Percentiles rank a stretch among this genome's conserved stretches.
These are phyloP conservation scores for Astrocystis sublimbata DNA, from an alignment of 495 filamentous ascomycete species.

Conservation along the genomic window DNA sequence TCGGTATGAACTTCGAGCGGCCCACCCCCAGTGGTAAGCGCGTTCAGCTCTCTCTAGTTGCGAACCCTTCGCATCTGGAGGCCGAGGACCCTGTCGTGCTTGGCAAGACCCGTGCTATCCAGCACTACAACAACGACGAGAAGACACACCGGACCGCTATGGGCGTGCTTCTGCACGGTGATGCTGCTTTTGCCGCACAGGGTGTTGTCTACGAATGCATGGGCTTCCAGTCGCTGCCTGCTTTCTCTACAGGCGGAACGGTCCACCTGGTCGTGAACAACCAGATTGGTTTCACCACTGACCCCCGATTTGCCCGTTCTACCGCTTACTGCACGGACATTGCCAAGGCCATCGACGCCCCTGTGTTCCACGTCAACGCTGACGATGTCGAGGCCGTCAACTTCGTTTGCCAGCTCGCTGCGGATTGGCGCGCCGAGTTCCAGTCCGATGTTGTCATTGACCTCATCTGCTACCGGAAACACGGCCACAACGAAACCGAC, in stretches of 20 bases:
- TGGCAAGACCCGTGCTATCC: constrained; percentile 94
- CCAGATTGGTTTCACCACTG: constrained; percentile 99
- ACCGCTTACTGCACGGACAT: constrained; percentile 99
- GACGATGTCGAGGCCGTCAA: constrained; percentile 98
- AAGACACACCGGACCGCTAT: constrained; percentile 82
- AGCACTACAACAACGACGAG: constrained; percentile 99
- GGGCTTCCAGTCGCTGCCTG: constrained; percentile 92
- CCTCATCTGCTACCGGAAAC: constrained; percentile 97
- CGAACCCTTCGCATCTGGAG: constrained; percentile 98
- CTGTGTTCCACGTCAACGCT: constrained; percentile 98
- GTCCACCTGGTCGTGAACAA: constrained; percentile 99
- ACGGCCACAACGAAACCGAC: constrained; percentile 99
- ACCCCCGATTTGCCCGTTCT: constrained; percentile 93
- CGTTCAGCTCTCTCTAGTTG: constrained; percentile 95
- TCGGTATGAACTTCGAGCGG: constrained; percentile 99
- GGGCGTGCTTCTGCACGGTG: constrained; percentile 93
- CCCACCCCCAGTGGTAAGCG: constrained; percentile 98
- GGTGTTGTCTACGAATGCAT: constrained; percentile 98
- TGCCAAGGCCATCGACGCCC: constrained; percentile 96
- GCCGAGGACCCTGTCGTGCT: constrained; percentile 97
- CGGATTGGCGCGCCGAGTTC: constrained; percentile 97
- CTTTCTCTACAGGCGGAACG: constrained; percentile 95
- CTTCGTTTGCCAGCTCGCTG: constrained; percentile 94
- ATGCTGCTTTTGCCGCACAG: constrained; percentile 94
- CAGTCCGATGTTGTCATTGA: constrained; percentile 97